Conservation (phyloP, 495 filamentous ascomycete genomes). For the Daldinia concentrica region DNA sequence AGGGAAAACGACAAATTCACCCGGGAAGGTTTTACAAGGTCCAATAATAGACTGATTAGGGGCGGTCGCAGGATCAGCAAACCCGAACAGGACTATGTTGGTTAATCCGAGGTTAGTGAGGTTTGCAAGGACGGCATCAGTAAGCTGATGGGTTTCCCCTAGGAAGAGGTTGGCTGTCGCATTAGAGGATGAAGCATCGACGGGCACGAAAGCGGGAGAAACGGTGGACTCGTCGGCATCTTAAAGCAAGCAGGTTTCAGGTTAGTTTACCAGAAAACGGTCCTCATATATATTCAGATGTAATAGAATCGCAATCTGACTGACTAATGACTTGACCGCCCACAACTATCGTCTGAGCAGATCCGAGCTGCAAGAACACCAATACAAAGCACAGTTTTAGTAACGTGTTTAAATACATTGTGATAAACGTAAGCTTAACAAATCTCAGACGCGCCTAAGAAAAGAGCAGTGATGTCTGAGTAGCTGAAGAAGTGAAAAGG, state of each 20-base stretch:
- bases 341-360: slow-evolving; percentile 44
- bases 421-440: slow-evolving; percentile 1
- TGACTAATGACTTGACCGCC: slow-evolving; percentile 42
- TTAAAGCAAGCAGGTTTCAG: slow-evolving; percentile 19
- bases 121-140: slow-evolving; percentile 50
- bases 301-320: slow-evolving; percentile 30
- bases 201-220: slow-evolving; percentile 36
- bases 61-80: slow-evolving; percentile 36
- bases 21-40: slow-evolving; percentile 56
- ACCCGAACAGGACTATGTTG: slow-evolving; percentile 44
- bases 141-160: slow-evolving; percentile 57
- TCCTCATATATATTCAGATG: background rate
- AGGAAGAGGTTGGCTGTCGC: slow-evolving; percentile 48
- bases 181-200: slow-evolving; percentile 44
- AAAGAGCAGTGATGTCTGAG: background rate
- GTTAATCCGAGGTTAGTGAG: slow-evolving; percentile 48
- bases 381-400: slow-evolving; percentile 26
- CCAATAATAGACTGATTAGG: slow-evolving; percentile 34
- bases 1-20: slow-evolving; percentile 54
- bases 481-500: slow-evolving; percentile 1
- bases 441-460: background rate
- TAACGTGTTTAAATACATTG: slow-evolving; percentile 33
- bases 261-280: slow-evolving; percentile 28
- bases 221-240: slow-evolving; percentile 41
- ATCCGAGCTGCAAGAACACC: slow-evolving; percentile 15